Base-by-base conservation (phyloP, 208 protist genomes). In the Acanthamoeba lenticulata region DNA sequence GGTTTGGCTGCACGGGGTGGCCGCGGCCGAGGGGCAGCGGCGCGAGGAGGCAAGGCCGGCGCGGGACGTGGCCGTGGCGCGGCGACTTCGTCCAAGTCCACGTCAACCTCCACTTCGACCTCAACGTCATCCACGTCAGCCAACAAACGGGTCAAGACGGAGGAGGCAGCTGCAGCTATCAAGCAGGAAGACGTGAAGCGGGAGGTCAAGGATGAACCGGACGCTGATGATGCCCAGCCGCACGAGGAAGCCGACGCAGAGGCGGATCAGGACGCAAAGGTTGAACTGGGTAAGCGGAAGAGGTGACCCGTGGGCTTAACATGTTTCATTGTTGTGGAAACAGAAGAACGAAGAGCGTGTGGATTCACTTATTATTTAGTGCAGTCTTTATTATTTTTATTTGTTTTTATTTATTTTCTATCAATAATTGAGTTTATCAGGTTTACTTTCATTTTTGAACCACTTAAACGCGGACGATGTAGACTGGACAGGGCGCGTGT, bases 111-210 rank as follows among this genome's bases (percentile, higher is more conserved):
- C 5, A 40, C 65, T 4, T 74, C 49, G 49, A 57, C 49, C 9
- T 57, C 60, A n/a, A 57, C 55, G 4, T 74, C 65, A 15, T 17
- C 65, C 9, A 5, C 32, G 0, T 34, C 65, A n/a, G 65, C 65
- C 65, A 74, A 74, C 29, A 74, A n/a, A n/a, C n/a, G 65, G 65
- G 11, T 74, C 65, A 74, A 74, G 34, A 74, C 65, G 9, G 65
- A 74, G 65, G 65, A 74, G 65, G 29, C 17, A 15, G 65, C 5
- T 24, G 65, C 9, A 19, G 49, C 49, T 19, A n/a, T 27, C 11
- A 36, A 42, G 65, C 24, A 74, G 17, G 62, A n/a, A 13, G n/a
- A 72, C 11, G 32, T 74, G 65, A 74, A 74, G 65, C 7, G 21
- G 34, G 65, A 74, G 34, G n/a, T n/a, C n/a, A 9, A 34, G 65